These are phyloP conservation scores for Dacryopinax primogenitus DNA, from an alignment of 768 basidiomycete species.

Conservation along the genomic window DNA sequence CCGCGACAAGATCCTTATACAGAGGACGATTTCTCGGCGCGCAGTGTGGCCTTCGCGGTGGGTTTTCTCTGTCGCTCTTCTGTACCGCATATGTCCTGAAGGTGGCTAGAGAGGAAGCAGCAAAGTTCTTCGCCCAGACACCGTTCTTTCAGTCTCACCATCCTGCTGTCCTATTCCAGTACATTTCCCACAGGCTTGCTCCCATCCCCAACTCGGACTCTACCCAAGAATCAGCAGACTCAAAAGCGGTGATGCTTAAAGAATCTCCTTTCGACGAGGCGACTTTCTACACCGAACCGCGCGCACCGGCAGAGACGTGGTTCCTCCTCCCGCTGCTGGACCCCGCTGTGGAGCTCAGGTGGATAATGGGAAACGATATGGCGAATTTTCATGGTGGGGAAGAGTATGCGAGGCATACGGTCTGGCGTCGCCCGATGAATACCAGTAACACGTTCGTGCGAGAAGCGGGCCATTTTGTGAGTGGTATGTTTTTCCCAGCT, in stretches of 20 bases:
- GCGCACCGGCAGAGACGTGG: conserved; percentile 30
- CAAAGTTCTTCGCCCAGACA: conserved; percentile 31
- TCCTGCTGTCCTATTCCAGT: conserved; percentile 43
- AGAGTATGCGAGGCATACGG: conserved; percentile 16
- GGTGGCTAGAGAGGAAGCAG: conserved; percentile 44
- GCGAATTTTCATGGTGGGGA: conserved; percentile 19
- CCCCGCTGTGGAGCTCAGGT: conserved; percentile 39
- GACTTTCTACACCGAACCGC: conserved; percentile 41
- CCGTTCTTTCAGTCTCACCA: conserved; percentile 67
- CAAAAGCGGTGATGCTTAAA: background rate
- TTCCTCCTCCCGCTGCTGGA: conserved; percentile 32
- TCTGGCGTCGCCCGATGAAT: conserved; percentile 29
- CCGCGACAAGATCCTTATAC: conserved; percentile 15
- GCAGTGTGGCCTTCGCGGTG: conserved; percentile 52
- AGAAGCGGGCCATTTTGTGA: conserved; percentile 26
- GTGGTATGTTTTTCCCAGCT: background rate
- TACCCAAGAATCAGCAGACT: background rate
- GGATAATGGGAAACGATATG: conserved; percentile 40
- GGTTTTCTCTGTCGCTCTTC: conserved; percentile 11
- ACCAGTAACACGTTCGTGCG: conserved; percentile 26
- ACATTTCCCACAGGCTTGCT: conserved; percentile 47
- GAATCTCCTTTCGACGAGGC: conserved; percentile 35
- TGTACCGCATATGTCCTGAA: conserved; percentile 22
- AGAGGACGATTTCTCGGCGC: conserved; percentile 45
- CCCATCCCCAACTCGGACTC: background rate